Percentiles rank a stretch among this genome's conserved stretches.
These are phyloP conservation scores for Trichoderma erinaceum DNA, from an alignment of 495 filamentous ascomycete genomes.

Conservation along the genomic window DNA sequence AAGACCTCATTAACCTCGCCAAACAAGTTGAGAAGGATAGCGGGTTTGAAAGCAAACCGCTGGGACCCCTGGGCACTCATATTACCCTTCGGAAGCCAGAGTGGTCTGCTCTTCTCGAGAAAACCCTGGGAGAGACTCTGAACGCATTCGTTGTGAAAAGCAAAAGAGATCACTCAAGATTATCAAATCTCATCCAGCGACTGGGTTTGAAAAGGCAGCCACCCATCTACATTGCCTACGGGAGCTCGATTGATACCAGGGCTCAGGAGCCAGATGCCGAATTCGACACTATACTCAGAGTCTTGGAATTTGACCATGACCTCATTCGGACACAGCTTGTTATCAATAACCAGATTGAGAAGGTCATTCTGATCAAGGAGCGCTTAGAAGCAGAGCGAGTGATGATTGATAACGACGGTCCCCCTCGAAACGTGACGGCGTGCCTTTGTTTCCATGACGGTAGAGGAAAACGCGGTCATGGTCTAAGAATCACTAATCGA, in stretches of 20 bases:
- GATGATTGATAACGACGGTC: conserved; percentile 57
- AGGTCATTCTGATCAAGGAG: conserved; percentile 68
- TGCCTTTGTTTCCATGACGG: conserved; percentile 58
- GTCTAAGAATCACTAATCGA: conserved; percentile 55
- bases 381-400: conserved; percentile 58
- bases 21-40: conserved; percentile 58
- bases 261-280: conserved; percentile 64
- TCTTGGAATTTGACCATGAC: conserved; percentile 75
- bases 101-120: conserved; percentile 83
- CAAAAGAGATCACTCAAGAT: conserved; percentile 58
- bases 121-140: conserved; percentile 55
- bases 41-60: conserved; percentile 61
- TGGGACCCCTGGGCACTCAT: conserved; percentile 77
- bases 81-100: conserved; percentile 68
- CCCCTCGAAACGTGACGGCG: conserved; percentile 59
- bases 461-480: conserved; percentile 47
- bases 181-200: conserved; percentile 57
- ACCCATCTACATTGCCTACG: conserved; percentile 61
- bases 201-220: conserved; percentile 41
- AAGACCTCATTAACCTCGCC: conserved; percentile 57
- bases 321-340: conserved; percentile 74
- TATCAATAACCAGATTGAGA: conserved; percentile 76
- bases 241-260: conserved; percentile 52
- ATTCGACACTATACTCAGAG: conserved; percentile 71
- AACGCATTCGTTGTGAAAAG: conserved; percentile 75